Percentiles rank a stretch among this genome's conserved stretches.
Evolutionary conservation across 2,329 filamentous ascomycete genomes (phyloP).

Genomic region (Claviceps paspali): DNA sequence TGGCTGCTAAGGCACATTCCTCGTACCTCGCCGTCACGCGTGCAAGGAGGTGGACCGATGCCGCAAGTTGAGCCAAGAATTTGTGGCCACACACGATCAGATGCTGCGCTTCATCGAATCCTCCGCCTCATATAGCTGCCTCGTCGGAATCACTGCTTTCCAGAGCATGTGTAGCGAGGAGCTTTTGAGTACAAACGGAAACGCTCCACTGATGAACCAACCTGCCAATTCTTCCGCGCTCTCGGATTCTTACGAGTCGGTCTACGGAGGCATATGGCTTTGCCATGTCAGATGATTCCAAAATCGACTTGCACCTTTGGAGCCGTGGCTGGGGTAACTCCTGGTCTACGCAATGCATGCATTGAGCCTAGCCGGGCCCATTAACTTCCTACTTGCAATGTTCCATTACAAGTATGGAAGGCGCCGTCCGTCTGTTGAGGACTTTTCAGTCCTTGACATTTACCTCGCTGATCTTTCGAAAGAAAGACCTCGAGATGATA

Average conservation of each 20-base stretch:
- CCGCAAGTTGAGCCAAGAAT: slow-evolving; percentile 25
- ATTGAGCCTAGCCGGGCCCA: slow-evolving; percentile 42
- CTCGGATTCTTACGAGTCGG: slow-evolving; percentile 25
- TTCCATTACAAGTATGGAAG: slow-evolving; percentile 24
- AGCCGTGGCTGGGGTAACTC: slow-evolving; percentile 17
- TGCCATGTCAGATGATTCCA: slow-evolving; percentile 7
- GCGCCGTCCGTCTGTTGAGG: slow-evolving; percentile 30
- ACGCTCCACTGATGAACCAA: slow-evolving; percentile 19
- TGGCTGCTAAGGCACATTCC: not conserved
- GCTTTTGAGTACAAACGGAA: slow-evolving; percentile 31
- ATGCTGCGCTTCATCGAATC: slow-evolving; percentile 19
- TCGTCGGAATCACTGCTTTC: slow-evolving; percentile 28
- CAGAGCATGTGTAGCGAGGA: slow-evolving; percentile 21
- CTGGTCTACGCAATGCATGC: slow-evolving; percentile 25
- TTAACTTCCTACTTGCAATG: slow-evolving; percentile 33
- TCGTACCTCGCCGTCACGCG: not conserved
- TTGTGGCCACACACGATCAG: slow-evolving; percentile 37
- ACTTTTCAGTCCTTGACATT: slow-evolving; percentile 15
- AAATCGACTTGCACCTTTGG: slow-evolving; percentile 19
- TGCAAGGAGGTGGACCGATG: slow-evolving; percentile 6
- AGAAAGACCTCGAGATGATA: slow-evolving; percentile 33
- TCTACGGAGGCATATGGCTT: not conserved
- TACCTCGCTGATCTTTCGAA: slow-evolving; percentile 34
- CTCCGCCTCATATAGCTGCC: slow-evolving; percentile 14
- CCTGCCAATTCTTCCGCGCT: slow-evolving; percentile 23